Conservation (phyloP, 2,329 filamentous ascomycete species). For the Arthrobotrys sphaeroides region DNA sequence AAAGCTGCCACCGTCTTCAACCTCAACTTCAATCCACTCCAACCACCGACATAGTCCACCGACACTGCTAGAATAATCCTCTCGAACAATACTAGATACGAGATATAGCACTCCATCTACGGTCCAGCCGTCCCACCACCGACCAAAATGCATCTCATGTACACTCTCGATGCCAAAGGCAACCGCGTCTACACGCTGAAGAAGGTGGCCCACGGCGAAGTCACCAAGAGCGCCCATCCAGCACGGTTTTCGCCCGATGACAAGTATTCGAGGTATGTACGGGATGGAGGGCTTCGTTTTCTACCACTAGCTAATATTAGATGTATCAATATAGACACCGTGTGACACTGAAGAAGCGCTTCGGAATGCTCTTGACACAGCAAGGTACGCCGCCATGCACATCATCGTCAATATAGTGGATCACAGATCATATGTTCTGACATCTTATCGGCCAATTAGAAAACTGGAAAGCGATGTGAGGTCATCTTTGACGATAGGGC, state of each 20-base stretch:
- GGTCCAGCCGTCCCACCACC: too few relatives aligned
- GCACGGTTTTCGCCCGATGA: constrained; percentile 97
- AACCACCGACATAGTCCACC: neutral
- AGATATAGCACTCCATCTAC: neutral
- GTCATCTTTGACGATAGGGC: neutral
- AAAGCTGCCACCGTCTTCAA: neutral
- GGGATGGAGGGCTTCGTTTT: neutral
- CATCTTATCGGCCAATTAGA: constrained; percentile 58
- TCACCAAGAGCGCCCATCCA: constrained; percentile 95
- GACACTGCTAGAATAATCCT: too few relatives aligned
- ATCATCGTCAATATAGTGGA: neutral
- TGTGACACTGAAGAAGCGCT: constrained; percentile 93
- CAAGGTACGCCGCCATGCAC: constrained; percentile 63
- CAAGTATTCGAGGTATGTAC: constrained; percentile 81
- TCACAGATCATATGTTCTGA: neutral
- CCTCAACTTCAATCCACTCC: neutral
- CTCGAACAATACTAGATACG: neutral
- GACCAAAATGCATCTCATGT: constrained; percentile 78
- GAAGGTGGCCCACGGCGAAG: constrained; percentile 81
- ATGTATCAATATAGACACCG: constrained; percentile 74
- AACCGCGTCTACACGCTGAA: constrained; percentile 95
- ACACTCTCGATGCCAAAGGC: constrained; percentile 81
- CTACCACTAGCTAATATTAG: neutral
- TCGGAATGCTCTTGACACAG: constrained; percentile 86
- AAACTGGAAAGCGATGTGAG: constrained; percentile 59